Conservation (phyloP, 305 asterid species). For the Petunia hybrid region DNA sequence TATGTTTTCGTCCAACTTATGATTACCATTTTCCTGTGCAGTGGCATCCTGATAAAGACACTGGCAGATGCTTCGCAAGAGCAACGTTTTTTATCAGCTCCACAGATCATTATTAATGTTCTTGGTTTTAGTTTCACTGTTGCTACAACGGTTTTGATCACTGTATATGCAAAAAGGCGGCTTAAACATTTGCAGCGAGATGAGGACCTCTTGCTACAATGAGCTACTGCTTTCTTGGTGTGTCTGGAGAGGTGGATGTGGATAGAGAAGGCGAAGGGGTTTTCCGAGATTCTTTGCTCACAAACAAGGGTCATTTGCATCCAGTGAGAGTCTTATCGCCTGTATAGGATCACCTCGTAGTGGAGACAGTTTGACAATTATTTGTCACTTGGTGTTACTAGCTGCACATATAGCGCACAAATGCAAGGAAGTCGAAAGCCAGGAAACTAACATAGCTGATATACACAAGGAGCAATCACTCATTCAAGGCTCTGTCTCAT, state of each 20-base stretch:
- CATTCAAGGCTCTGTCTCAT: neutral
- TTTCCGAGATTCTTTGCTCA: neutral
- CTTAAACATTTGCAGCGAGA: slow-evolving; percentile 65
- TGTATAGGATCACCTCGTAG: neutral
- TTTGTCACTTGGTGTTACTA: slow-evolving; percentile 15
- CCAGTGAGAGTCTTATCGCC: neutral
- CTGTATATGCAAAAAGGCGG: slow-evolving; percentile 72
- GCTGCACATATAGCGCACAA: neutral
- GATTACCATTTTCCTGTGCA: slow-evolving; percentile 29
- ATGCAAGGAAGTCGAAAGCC: slow-evolving; percentile 12
- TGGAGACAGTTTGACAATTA: neutral
- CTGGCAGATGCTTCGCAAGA: slow-evolving; percentile 78
- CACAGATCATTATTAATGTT: slow-evolving; percentile 63
- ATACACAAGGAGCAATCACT: neutral
- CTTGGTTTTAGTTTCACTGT: slow-evolving; percentile 68
- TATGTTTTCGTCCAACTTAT: slow-evolving; percentile 20
- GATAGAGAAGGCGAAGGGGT: too few relatives aligned
- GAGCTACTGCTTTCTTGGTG: slow-evolving; percentile 32
- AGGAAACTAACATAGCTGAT: neutral
- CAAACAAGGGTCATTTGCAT: slow-evolving; percentile 11
- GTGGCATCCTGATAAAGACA: slow-evolving; percentile 76
- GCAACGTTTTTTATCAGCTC: slow-evolving; percentile 47
- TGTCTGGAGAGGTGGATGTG: neutral
- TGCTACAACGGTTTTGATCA: slow-evolving; percentile 60
- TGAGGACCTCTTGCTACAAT: slow-evolving; percentile 61